Percentiles rank a stretch among this genome's conserved stretches.
These are phyloP conservation scores for Colletotrichum aenigma DNA, from an alignment of 2,329 filamentous ascomycete species.

Conservation along the genomic window DNA sequence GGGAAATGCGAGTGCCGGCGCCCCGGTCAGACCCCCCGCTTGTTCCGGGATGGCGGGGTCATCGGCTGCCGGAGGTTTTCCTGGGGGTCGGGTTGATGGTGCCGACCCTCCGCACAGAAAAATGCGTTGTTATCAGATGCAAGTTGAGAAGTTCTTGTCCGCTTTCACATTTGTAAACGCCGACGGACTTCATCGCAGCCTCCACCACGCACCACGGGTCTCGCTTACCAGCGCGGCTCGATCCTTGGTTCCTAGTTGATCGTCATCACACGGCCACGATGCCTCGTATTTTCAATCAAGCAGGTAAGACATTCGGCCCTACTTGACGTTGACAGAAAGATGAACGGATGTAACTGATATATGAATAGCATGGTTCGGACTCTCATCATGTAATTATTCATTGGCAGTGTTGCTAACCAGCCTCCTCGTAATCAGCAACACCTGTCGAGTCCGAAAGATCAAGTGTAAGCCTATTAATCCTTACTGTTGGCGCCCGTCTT, in stretches of 20 bases:
- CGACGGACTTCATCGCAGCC: not conserved
- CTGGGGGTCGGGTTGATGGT: not conserved
- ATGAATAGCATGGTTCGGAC: not conserved
- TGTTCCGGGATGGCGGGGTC: not conserved
- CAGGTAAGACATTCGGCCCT: not conserved
- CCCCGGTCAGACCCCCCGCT: not conserved
- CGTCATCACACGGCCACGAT: not conserved
- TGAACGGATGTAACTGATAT: not conserved
- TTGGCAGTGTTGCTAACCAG: not conserved
- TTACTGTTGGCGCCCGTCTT: not conserved
- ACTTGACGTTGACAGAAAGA: not conserved
- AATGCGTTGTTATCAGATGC: not conserved
- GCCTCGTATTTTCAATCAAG: conserved; percentile 9
- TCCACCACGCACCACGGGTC: not conserved
- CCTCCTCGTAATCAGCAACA: conserved; percentile 30
- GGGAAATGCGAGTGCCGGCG: not conserved
- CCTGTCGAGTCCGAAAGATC: conserved; percentile 39
- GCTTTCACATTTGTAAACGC: not conserved
- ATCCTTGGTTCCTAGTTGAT: not conserved
- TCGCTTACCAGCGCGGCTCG: not conserved
- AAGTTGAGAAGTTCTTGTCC: not conserved
- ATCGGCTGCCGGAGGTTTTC: not conserved
- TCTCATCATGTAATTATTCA: too few species aligned
- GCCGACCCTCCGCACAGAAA: not conserved
- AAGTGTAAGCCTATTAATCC: conserved; percentile 30